phyloP scores from a whole-genome alignment of 176 grass and related monocot genomes.

The Phyllostachys edulis region DNA sequence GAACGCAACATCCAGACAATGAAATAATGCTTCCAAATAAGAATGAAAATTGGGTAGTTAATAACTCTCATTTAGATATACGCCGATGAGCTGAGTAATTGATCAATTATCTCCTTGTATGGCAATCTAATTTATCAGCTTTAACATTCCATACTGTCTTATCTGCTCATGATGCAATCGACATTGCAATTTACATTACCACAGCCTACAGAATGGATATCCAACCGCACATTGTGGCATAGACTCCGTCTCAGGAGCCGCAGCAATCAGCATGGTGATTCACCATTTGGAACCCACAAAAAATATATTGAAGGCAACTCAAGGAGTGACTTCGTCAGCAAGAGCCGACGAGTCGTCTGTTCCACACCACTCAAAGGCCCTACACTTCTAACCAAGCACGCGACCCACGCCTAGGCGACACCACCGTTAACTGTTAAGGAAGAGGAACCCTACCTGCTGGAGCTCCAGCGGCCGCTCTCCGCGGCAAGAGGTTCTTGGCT shows the following conservation, averaged over 20 bases:
- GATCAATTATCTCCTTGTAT: not conserved
- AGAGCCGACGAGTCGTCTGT: not conserved
- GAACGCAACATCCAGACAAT: not conserved
- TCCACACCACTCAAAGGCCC: not conserved
- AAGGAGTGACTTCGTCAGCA: not conserved
- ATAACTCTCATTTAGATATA: not conserved
- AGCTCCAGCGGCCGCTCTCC: conserved; percentile 13
- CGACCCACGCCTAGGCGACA: not conserved
- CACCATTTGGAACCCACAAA: not conserved
- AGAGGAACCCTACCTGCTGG: conserved; percentile 15
- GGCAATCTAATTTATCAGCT: conserved; percentile 5
- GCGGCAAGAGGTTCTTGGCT: not conserved
- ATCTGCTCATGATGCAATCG: not conserved
- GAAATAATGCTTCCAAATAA: conserved; percentile 3
- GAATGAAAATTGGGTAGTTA: not conserved
- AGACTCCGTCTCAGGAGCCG: too few relatives aligned
- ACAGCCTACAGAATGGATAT: not conserved
- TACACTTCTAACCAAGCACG: not conserved
- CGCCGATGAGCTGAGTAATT: not conserved
- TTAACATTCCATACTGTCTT: not conserved
- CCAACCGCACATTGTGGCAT: not conserved
- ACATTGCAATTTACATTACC: not conserved
- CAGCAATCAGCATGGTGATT: not conserved
- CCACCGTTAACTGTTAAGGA: not conserved
- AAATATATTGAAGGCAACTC: not conserved